These are phyloP conservation scores for Sclerotinia sclerotiorum DNA, from an alignment of 2,329 filamentous ascomycete genomes.

Conservation along the genomic window DNA sequence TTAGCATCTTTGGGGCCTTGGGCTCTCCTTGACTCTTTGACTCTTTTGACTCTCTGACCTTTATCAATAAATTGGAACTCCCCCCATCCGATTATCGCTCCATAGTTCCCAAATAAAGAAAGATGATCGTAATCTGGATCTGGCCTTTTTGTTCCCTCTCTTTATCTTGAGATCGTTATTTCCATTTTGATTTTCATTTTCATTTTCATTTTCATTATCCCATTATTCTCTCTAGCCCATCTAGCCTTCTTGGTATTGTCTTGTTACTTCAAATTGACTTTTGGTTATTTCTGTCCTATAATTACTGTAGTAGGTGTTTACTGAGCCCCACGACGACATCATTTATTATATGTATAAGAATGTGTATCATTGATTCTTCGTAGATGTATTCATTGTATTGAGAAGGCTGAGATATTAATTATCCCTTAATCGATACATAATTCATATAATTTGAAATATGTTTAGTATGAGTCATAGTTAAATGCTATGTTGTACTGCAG, in stretches of 20 bases:
- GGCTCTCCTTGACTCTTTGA: not conserved
- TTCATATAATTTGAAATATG: not conserved
- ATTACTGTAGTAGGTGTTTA: not conserved
- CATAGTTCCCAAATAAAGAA: not conserved
- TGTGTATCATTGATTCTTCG: not conserved
- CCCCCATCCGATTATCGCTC: not conserved
- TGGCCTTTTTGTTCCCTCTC: constrained; percentile 4
- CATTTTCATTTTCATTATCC: not conserved
- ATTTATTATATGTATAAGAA: constrained; percentile 4
- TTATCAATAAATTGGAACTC: not conserved
- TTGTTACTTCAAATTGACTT: too few relatives aligned
- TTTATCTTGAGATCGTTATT: not conserved
- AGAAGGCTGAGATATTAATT: constrained; percentile 5
- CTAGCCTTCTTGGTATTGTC: too few relatives aligned
- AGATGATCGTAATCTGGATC: not conserved
- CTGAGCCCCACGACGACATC: not conserved
- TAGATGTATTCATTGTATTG: not conserved
- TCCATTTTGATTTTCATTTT: not conserved
- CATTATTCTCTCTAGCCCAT: not conserved
- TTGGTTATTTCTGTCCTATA: too few relatives aligned
- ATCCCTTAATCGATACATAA: not conserved
- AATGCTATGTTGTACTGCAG: not conserved
- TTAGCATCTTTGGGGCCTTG: not conserved
- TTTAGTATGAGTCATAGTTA: not conserved
- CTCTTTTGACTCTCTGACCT: not conserved